Evolutionary conservation across 1,139 yeast species (phyloP).

Genomic region (Martiniozyma asiatica): DNA sequence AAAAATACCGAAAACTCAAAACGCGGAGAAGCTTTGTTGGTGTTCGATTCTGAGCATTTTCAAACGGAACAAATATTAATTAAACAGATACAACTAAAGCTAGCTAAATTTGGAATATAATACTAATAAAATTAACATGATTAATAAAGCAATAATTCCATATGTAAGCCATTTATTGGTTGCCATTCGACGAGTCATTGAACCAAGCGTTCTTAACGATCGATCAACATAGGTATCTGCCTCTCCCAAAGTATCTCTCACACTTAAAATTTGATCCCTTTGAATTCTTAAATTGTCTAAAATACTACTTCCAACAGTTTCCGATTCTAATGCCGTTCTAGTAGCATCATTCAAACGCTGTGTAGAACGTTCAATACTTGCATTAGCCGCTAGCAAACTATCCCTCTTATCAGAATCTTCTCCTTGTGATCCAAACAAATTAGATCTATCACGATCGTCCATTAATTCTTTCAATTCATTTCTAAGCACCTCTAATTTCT

Average conservation of each 20-base stretch:
- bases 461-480: conserved; percentile 36
- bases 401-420: conserved; percentile 63
- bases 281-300: conserved; percentile 84
- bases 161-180: conserved; percentile 89
- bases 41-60: too few species aligned
- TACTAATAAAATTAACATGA: conserved; percentile 72
- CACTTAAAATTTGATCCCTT: conserved; percentile 79
- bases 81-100: too few species aligned
- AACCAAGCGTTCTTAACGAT: conserved; percentile 72
- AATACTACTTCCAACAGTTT: conserved; percentile 81
- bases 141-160: conserved; percentile 86
- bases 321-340: conserved; percentile 86
- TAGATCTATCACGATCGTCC: conserved; percentile 55
- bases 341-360: conserved; percentile 82
- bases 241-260: conserved; percentile 68
- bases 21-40: too few species aligned
- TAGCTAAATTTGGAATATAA: conserved; percentile 76
- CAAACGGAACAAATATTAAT: too few species aligned
- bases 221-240: conserved; percentile 92
- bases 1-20: too few species aligned
- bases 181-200: conserved; percentile 92
- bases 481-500: conserved; percentile 49
- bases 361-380: conserved; percentile 70
- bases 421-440: conserved; percentile 42
- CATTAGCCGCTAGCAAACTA: conserved; percentile 66